Evolutionary conservation across 2,329 filamentous ascomycete species (phyloP).

Genomic region (Dothiorella sarmentorum): DNA sequence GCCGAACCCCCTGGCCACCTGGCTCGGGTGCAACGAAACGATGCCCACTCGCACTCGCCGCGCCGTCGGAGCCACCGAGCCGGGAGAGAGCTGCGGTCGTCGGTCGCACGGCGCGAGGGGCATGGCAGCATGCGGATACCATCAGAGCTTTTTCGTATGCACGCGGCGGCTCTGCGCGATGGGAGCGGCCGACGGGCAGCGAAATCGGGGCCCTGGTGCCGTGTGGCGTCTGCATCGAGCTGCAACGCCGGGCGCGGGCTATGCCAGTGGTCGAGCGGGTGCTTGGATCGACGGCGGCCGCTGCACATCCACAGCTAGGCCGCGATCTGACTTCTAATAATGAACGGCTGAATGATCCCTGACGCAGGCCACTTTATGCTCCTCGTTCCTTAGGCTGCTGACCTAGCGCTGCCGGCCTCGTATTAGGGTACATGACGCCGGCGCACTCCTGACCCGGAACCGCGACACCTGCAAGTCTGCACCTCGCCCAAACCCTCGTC

Average conservation of each 20-base stretch:
- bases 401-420: constrained; percentile 20
- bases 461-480: constrained; percentile 3
- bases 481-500: constrained; percentile 7
- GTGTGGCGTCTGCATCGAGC: constrained; percentile 9
- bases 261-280: constrained; percentile 10
- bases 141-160: neutral
- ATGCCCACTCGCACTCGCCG: neutral
- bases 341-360: constrained; percentile 18
- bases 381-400: constrained; percentile 18
- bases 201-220: neutral
- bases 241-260: constrained; percentile 1
- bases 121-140: neutral
- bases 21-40: constrained; percentile 1
- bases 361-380: constrained; percentile 18
- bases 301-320: constrained; percentile 16
- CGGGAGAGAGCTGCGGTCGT: too few relatives aligned
- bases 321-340: constrained; percentile 19
- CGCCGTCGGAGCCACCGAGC: neutral
- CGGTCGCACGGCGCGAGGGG: neutral
- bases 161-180: neutral
- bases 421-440: constrained; percentile 16
- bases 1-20: neutral
- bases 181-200: neutral
- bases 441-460: constrained; percentile 18
- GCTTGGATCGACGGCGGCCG: constrained; percentile 18